These are phyloP conservation scores for Rheum nobile DNA, from an alignment of 148 eudicot species.

Conservation along the genomic window DNA sequence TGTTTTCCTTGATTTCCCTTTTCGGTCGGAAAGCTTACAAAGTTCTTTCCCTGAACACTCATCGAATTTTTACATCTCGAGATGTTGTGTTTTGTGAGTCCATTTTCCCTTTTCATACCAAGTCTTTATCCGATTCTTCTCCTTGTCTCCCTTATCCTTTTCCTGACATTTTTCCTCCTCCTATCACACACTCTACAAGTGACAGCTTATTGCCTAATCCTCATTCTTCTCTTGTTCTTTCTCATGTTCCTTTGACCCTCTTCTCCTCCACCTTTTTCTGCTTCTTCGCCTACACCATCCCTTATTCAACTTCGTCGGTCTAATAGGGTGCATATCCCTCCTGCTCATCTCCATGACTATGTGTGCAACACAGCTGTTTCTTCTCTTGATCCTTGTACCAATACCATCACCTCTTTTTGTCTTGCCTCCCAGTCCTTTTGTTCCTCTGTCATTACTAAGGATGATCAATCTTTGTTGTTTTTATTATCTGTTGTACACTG, in stretches of 20 bases:
- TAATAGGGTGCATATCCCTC: neutral
- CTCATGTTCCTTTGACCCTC: too few relatives aligned
- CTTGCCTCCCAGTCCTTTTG: neutral
- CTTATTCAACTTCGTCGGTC: too few relatives aligned
- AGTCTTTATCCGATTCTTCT: neutral
- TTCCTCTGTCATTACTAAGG: too few relatives aligned
- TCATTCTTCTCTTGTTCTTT: too few relatives aligned
- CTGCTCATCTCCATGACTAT: neutral
- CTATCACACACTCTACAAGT: too few relatives aligned
- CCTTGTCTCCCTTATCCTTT: neutral
- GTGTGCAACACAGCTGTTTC: neutral
- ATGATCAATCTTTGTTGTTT: too few relatives aligned
- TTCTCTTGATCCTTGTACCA: neutral
- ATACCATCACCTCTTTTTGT: neutral
- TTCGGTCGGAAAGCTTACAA: neutral
- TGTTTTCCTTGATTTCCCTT: neutral
- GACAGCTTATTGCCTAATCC: too few relatives aligned
- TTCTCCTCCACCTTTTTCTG: too few relatives aligned
- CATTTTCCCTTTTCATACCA: neutral
- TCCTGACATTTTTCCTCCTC: neutral
- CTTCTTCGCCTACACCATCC: too few relatives aligned
- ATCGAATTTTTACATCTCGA: neutral
- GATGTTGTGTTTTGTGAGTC: neutral
- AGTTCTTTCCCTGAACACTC: neutral
- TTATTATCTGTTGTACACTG: neutral